Percentiles rank a stretch among this genome's conserved stretches.
phyloP scores from a whole-genome alignment of 1,139 yeast species.

The Blastobotrys arbuscula region DNA sequence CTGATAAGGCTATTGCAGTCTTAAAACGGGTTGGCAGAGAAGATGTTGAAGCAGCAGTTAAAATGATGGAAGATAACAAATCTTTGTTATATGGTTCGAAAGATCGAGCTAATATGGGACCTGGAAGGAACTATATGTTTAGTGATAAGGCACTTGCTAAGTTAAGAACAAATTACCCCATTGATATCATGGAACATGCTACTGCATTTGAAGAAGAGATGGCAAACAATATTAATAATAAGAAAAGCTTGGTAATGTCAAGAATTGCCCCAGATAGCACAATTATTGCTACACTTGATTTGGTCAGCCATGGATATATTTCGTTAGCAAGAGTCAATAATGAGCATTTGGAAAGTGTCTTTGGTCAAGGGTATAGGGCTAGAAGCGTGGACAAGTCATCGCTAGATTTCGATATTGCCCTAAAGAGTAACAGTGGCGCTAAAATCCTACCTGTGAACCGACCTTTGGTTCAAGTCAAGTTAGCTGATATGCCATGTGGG shows the following conservation, averaged over 20 bases:
- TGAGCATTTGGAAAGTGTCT: constrained; percentile 8
- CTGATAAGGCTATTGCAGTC: constrained; percentile 39
- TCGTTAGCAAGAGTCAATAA: constrained; percentile 50
- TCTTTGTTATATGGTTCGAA: constrained; percentile 48
- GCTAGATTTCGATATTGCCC: constrained; percentile 54
- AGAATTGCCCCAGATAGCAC: constrained; percentile 54
- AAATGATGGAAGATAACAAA: constrained; percentile 48
- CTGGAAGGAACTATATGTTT: constrained; percentile 46
- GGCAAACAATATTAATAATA: constrained; percentile 36
- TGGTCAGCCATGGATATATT: constrained; percentile 38
- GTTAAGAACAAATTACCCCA: constrained; percentile 40
- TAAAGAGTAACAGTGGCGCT: constrained; percentile 18
- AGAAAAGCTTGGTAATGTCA: constrained; percentile 53
- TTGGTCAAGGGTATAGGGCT: constrained; percentile 54
- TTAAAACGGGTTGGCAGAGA: constrained; percentile 43
- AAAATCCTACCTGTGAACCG: constrained; percentile 15
- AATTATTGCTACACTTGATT: constrained; percentile 49
- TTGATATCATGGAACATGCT: constrained; percentile 44
- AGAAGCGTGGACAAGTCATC: constrained; percentile 55
- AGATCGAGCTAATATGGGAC: constrained; percentile 39
- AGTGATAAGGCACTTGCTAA: constrained; percentile 51
- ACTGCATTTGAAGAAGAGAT: constrained; percentile 41
- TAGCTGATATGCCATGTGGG: constrained; percentile 58
- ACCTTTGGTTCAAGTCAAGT: constrained; percentile 35
- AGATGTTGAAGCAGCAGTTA: constrained; percentile 45